Percentiles rank a stretch among this genome's conserved stretches.
phyloP scores from a whole-genome alignment of 169 alveolate genomes.

The Ichthyophthirius multifiliis region DNA sequence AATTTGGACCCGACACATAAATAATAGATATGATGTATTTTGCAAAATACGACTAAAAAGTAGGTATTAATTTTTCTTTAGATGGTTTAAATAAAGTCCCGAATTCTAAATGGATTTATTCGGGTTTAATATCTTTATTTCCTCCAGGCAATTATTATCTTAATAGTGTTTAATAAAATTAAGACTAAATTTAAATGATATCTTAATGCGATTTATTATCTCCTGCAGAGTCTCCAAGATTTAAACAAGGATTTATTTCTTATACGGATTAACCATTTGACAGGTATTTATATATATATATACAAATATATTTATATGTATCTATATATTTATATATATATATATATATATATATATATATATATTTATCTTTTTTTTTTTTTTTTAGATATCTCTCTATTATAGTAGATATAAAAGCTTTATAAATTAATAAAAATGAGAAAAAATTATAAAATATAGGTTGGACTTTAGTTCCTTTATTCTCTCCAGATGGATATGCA shows the following conservation, averaged over 20 bases:
- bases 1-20: conserved; percentile 42
- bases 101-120: conserved; percentile 13
- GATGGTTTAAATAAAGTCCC: conserved; percentile 74
- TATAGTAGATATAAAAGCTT: conserved; percentile 22
- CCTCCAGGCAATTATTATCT: conserved; percentile 27
- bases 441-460: conserved; percentile 15
- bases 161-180: background rate
- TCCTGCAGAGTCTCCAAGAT: conserved; percentile 25
- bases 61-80: conserved; percentile 64
- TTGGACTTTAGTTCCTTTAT: conserved; percentile 32
- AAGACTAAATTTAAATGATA: conserved; percentile 10
- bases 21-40: conserved; percentile 65
- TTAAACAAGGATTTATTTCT: conserved; percentile 15
- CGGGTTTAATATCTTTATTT: conserved; percentile 8
- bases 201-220: conserved; percentile 15
- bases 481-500: conserved; percentile 36
- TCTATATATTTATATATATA: too few relatives aligned
- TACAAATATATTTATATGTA: too few relatives aligned
- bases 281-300: background rate
- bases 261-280: conserved; percentile 21
- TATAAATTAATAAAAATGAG: conserved; percentile 13
- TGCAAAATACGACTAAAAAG: conserved; percentile 51
- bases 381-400: conserved; percentile 9
- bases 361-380: background rate
- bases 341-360: background rate